Evolutionary conservation across 345 rosid species (phyloP).

Genomic region (Eucalyptus dawsonii): DNA sequence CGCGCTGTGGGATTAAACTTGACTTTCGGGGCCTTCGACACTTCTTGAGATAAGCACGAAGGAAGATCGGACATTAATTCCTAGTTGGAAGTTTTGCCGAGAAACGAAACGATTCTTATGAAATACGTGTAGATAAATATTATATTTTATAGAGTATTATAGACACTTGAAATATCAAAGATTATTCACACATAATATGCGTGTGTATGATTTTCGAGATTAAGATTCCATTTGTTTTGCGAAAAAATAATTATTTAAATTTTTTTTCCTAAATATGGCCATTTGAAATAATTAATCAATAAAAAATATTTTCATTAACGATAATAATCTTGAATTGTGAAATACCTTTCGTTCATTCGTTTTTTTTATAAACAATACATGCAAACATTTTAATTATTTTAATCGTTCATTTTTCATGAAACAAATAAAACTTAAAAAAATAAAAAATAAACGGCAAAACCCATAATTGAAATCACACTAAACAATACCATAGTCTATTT

Average conservation of each 20-base stretch:
- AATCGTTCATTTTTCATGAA: too few species aligned
- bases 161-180: neutral
- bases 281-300: too few species aligned
- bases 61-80: neutral
- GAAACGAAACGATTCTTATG: neutral
- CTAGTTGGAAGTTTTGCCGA: neutral
- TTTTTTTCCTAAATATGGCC: fast-evolving
- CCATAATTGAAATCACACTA: fast-evolving
- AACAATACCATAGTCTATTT: fast-evolving
- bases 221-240: fast-evolving
- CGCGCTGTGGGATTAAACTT: neutral
- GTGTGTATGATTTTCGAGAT: fast-evolving
- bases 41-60: neutral
- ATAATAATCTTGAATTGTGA: too few species aligned
- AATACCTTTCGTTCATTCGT: too few species aligned
- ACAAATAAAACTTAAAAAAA: fast-evolving
- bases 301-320: fast-evolving
- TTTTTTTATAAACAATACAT: too few species aligned
- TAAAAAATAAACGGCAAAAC: fast-evolving
- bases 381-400: too few species aligned
- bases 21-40: neutral
- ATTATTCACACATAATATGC: neutral
- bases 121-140: neutral
- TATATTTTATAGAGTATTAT: neutral
- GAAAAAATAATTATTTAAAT: too few species aligned